A percentile compares a stretch with the other conserved stretches of the same genome.
Evolutionary conservation across 2,329 filamentous ascomycete genomes (phyloP).

Genomic region (Coleophoma cylindrospora): DNA sequence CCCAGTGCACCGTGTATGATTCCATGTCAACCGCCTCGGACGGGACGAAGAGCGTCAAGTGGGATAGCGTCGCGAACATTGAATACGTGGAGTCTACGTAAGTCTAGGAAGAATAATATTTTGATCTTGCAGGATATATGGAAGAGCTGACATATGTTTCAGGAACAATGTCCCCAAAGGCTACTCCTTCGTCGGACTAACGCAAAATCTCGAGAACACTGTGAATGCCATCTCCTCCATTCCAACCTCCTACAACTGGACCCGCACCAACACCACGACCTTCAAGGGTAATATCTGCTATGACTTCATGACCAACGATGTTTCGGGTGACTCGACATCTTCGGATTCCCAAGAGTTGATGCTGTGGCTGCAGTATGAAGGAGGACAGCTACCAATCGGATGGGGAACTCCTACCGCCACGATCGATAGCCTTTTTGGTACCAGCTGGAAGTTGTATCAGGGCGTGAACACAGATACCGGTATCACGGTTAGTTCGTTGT

Average conservation of each 20-base stretch:
- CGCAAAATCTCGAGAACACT: conserved; percentile 33
- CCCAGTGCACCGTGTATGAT: conserved; percentile 34
- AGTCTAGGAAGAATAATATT: neutral
- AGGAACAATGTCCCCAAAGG: conserved; percentile 34
- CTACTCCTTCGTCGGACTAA: conserved; percentile 38
- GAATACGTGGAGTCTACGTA: conserved; percentile 26
- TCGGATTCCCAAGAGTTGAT: conserved; percentile 34
- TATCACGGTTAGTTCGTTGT: conserved; percentile 34
- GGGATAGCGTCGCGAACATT: conserved; percentile 34
- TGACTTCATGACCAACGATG: conserved; percentile 39
- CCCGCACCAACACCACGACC: conserved; percentile 31
- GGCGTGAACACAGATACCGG: conserved; percentile 35
- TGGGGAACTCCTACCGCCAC: conserved; percentile 31
- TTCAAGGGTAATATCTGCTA: conserved; percentile 39
- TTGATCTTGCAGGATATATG: neutral
- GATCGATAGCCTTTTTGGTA: conserved; percentile 29
- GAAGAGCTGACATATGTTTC: neutral
- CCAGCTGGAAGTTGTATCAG: conserved; percentile 36
- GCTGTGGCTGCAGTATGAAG: conserved; percentile 40
- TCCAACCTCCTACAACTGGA: conserved; percentile 34
- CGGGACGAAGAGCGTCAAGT: conserved; percentile 30
- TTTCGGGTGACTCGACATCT: conserved; percentile 35
- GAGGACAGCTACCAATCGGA: conserved; percentile 38
- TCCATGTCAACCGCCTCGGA: conserved; percentile 20
- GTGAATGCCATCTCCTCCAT: conserved; percentile 33